Evolutionary conservation across 768 basidiomycete genomes (phyloP), one percentile per base, ranked within the genome.

Genomic region (Lepiota subincarnata): DNA sequence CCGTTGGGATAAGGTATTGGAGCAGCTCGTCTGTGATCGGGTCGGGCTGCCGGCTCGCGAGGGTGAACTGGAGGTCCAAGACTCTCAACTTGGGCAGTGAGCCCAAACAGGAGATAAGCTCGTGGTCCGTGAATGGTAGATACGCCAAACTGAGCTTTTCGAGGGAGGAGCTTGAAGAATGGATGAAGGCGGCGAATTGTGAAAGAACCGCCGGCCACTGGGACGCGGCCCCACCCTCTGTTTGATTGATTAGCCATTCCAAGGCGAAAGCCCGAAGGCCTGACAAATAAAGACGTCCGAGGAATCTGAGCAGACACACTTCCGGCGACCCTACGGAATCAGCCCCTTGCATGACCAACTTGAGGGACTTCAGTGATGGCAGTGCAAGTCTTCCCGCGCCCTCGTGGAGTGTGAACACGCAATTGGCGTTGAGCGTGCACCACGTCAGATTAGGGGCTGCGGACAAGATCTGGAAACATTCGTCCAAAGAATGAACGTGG

Each of bases 1-100:
- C 22, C 16, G 44, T 6, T 19, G 51, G 55, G 54, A 60, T 59
- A 44, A 62, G 63, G 13, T 58, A 55, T 5, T 49, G 40, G 20
- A 76, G 57, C 13, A 77, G 61, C 22, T 50, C 42, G 43, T 73
- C 67, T 11, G 74, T 67, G 47, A 78, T 69, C 18, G 70, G 70
- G 59, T 74, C 74, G 22, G 64, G 52, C 20, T 61, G 62, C 14
- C 54, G 57, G 40, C 69, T 70, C 48, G 59, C 64, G 22, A 72
- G 51, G 3, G 71, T 66, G 55, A 72, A 71, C 4, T 68, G 64
- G 34, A 79, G 57, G 26, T 67, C 64, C 43, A 77, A 59, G 34
- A 60, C 53, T 10, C 55, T 61, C 22, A 76, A 55, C 4, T 53
- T 48, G 14, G 70, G 66, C 14, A 74, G 50, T 16, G 57, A 57